These are phyloP conservation scores for Vitis cinerea DNA, from an alignment of 164 flowering plant genomes.

Conservation along the genomic window DNA sequence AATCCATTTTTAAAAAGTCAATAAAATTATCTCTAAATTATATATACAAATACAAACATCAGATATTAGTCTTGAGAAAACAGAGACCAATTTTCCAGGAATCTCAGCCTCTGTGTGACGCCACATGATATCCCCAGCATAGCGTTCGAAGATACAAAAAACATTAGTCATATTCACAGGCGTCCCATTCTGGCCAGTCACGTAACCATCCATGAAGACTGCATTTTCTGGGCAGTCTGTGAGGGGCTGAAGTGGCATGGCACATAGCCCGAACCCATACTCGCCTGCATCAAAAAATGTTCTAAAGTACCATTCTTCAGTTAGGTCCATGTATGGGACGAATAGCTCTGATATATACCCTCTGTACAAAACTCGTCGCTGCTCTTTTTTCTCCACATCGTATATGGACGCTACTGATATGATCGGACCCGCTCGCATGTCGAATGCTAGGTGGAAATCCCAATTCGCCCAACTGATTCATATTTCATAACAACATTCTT, in stretches of 20 bases:
- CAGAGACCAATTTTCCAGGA: constrained; percentile 40
- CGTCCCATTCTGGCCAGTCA: constrained; percentile 34
- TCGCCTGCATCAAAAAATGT: constrained; percentile 67
- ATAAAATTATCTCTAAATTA: too few species aligned
- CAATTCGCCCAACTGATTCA: constrained; percentile 59
- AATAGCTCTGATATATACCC: constrained; percentile 59
- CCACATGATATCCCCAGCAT: constrained; percentile 64
- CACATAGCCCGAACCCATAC: constrained; percentile 49
- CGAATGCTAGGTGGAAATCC: constrained; percentile 52
- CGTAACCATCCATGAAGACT: constrained; percentile 42
- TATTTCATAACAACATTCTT: too few species aligned
- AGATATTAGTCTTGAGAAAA: neutral
- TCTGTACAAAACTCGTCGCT: constrained; percentile 47
- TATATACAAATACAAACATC: too few species aligned
- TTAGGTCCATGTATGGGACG: constrained; percentile 71
- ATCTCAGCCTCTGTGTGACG: constrained; percentile 55
- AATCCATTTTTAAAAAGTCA: neutral
- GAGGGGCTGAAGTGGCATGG: constrained; percentile 43
- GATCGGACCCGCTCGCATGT: constrained; percentile 50
- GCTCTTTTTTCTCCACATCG: constrained; percentile 35
- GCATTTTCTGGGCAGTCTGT: constrained; percentile 59
- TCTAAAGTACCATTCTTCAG: constrained; percentile 56
- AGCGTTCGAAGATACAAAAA: constrained; percentile 51
- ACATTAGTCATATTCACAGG: constrained; percentile 36
- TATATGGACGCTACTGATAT: constrained; percentile 56